phyloP scores from a whole-genome alignment of 2,329 filamentous ascomycete genomes.

The Hysterium pulicare region DNA sequence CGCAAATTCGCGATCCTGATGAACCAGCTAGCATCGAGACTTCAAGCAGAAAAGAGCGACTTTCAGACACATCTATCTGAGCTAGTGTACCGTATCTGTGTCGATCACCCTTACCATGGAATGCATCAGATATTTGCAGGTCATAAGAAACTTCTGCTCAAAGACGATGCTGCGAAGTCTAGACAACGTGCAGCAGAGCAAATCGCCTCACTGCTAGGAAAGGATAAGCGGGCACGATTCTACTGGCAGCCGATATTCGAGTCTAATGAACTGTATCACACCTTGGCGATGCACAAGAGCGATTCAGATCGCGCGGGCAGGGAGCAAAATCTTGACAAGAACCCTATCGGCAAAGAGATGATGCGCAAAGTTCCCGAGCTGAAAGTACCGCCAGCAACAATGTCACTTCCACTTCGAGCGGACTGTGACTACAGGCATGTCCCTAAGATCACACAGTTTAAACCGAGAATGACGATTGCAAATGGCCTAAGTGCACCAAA shows the following conservation, averaged over 20 bases:
- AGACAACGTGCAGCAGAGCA: constrained; percentile 70
- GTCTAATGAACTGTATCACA: constrained; percentile 64
- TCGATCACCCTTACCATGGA: constrained; percentile 91
- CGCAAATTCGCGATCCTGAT: constrained; percentile 89
- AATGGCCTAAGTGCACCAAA: constrained; percentile 91
- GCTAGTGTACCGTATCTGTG: constrained; percentile 79
- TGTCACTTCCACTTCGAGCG: constrained; percentile 72
- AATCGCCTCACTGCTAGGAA: constrained; percentile 61
- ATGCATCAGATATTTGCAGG: constrained; percentile 96
- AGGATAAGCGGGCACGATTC: constrained; percentile 48
- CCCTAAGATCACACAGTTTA: constrained; percentile 70
- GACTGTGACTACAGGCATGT: constrained; percentile 73
- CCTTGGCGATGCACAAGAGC: constrained; percentile 63
- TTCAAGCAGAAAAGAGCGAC: constrained; percentile 64
- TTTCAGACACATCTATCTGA: constrained; percentile 76
- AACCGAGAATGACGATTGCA: constrained; percentile 76
- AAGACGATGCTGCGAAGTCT: constrained; percentile 73
- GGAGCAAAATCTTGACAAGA: constrained; percentile 62
- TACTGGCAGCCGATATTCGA: constrained; percentile 72
- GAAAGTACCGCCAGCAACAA: constrained; percentile 81
- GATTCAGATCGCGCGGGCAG: constrained; percentile 63
- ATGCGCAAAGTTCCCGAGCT: constrained; percentile 61
- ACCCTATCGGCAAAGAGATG: constrained; percentile 60
- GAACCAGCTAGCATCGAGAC: constrained; percentile 93
- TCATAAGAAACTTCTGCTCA: constrained; percentile 57